These are phyloP conservation scores for Aspergillus phoenicis DNA, from an alignment of 2,329 filamentous ascomycete genomes.

Conservation along the genomic window DNA sequence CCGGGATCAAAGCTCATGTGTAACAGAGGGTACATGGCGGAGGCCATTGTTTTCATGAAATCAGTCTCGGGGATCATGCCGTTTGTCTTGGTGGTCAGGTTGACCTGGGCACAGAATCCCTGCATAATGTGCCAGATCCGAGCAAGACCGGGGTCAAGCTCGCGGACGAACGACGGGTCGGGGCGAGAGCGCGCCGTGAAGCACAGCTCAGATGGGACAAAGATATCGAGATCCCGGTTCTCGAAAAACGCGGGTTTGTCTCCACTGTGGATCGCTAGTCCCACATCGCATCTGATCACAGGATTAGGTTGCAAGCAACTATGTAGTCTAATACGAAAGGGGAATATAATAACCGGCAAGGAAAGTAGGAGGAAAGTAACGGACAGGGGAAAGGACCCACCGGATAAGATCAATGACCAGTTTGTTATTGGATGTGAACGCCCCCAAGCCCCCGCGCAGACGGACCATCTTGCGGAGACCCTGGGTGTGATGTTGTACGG, in stretches of 20 bases:
- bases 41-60: constrained; percentile 38
- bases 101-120: background rate
- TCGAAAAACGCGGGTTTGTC: background rate
- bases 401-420: constrained; percentile 36
- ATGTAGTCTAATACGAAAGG: background rate
- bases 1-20: constrained; percentile 31
- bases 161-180: background rate
- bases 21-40: constrained; percentile 47
- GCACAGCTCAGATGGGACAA: background rate
- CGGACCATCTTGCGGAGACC: constrained; percentile 43
- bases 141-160: background rate
- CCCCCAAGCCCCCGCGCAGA: constrained; percentile 39
- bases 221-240: background rate
- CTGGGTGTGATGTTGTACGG: constrained; percentile 22
- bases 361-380: background rate
- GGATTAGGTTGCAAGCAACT: background rate
- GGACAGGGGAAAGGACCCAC: background rate
- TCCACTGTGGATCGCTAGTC: background rate
- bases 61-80: constrained; percentile 24
- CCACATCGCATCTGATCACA: background rate
- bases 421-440: constrained; percentile 36
- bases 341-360: no score
- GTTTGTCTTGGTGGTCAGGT: constrained; percentile 19
- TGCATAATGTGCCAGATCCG: constrained; percentile 1
- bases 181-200: background rate